Evolutionary conservation across 805 yeast genomes (phyloP), one percentile per base, ranked within the genome.

Genomic region (Monosporozyma aerobia): DNA sequence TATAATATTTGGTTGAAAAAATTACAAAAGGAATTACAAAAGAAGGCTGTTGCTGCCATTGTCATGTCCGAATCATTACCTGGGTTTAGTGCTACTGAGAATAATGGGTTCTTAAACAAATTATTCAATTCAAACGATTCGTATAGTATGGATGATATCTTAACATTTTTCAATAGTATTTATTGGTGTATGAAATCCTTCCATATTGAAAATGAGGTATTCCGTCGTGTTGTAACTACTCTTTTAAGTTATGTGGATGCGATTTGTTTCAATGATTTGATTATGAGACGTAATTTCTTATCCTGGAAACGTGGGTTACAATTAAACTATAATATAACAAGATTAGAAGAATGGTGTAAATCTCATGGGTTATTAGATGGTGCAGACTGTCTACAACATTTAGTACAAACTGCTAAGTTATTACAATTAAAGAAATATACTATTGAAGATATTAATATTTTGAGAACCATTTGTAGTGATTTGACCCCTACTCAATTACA

Each of bases 261-360:
- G 16, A 80, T 82, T 58, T 89, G 98, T 72, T 94, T 94, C 77
- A 94, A 94, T 68, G 98, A 94, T 68, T 75, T 94, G 71, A 82
- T 95, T 49, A 87, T 90, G 95, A 83, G 97, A 74, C 81, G 96
- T 70, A 85, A 83, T 72, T 95, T 92, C 73, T 74, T 92, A 65
- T 85, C 96, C 10, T 94, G 99, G 99, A 94, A 92, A 74, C 85
- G 99, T 67, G 98, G 98, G 48, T 78, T 94, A 60, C 99, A 94
- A 72, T 82, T 94, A 71, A 94, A 90, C 69, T 94, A 94, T 73
- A 94, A 94, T 69, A 95, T 90, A 51, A 94, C 99, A 3, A 81
- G 98, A 63, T 78, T 94, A 62, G 97, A 90, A 69, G 99, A 94
- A 73, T 94, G 99, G 99, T 92, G 98, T 71, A 92, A 89, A 73